Conservation (phyloP, 768 basidiomycete genomes). For the Boletus tylopilopsis region DNA sequence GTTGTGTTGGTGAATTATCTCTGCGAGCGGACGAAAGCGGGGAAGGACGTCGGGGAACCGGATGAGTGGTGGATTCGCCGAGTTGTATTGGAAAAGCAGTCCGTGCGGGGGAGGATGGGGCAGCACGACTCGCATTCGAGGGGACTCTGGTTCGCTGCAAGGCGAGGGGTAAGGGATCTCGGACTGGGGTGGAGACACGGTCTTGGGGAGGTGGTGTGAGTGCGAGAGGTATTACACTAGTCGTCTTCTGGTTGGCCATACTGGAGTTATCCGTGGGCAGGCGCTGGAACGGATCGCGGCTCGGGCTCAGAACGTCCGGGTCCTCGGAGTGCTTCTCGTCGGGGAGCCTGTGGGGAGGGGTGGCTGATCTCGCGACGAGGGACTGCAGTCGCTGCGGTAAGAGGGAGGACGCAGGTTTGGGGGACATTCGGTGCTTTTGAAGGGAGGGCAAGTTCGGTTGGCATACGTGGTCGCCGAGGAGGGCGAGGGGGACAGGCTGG, state of each 20-base stretch:
- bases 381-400: slow-evolving; percentile 50
- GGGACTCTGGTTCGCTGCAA: slow-evolving; percentile 19
- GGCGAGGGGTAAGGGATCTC: slow-evolving; percentile 12
- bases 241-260: slow-evolving; percentile 2
- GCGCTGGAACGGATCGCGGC: slow-evolving; percentile 28
- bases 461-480: slow-evolving; percentile 80
- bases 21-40: slow-evolving; percentile 13
- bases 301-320: slow-evolving; percentile 4
- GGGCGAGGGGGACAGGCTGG: slow-evolving; percentile 62
- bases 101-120: slow-evolving; percentile 8
- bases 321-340: slow-evolving; percentile 7
- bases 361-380: slow-evolving; percentile 32
- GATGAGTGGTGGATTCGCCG: slow-evolving; percentile 7
- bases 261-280: slow-evolving; percentile 22
- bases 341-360: slow-evolving; percentile 5
- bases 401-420: slow-evolving; percentile 40
- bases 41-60: slow-evolving; percentile 11
- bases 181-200: slow-evolving; percentile 14
- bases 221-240: slow-evolving; percentile 1
- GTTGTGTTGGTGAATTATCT: slow-evolving; percentile 6
- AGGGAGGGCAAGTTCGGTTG: slow-evolving; percentile 35
- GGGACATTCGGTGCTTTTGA: slow-evolving; percentile 35
- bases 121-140: slow-evolving; percentile 11
- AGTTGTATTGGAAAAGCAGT: slow-evolving; percentile 10
- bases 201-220: slow-evolving; percentile 10